phyloP scores from a whole-genome alignment of 352 stramenopile genomes.

The Pythium apleroticum region DNA sequence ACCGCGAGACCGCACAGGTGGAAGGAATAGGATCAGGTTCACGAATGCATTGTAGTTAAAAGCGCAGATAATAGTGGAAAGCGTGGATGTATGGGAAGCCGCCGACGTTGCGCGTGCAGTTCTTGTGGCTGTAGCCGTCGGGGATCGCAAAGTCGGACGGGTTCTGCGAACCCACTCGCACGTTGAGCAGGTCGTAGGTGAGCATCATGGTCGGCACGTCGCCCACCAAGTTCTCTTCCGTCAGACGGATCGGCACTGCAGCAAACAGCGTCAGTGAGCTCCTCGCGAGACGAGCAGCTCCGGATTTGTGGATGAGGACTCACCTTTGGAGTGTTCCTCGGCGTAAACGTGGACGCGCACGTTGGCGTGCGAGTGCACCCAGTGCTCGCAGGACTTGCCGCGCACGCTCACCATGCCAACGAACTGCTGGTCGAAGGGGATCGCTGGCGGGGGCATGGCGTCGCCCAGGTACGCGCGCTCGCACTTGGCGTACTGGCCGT shows the following conservation, averaged over 20 bases:
- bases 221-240: conserved; percentile 54
- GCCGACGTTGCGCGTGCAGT: conserved; percentile 57
- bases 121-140: conserved; percentile 50
- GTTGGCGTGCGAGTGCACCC: conserved; percentile 51
- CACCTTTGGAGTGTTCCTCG: conserved; percentile 44
- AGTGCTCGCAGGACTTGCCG: conserved; percentile 62
- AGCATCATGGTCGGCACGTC: conserved; percentile 49
- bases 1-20: neutral
- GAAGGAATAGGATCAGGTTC: neutral
- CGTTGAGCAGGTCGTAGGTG: conserved; percentile 60
- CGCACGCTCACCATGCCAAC: conserved; percentile 60
- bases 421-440: conserved; percentile 52
- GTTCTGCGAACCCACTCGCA: conserved; percentile 51
- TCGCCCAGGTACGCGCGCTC: conserved; percentile 73
- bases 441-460: conserved; percentile 50
- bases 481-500: conserved; percentile 60
- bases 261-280: neutral
- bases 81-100: conserved; percentile 80
- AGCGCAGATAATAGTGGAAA: conserved; percentile 74
- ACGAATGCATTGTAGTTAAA: conserved; percentile 30
- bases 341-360: conserved; percentile 63
- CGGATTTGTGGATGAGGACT: neutral
- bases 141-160: conserved; percentile 47
- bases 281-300: neutral
- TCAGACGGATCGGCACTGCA: conserved; percentile 65